Evolutionary conservation across 306 rosid species (phyloP), one percentile per base, ranked within the genome.

Genomic region (Canavalia gladiata): DNA sequence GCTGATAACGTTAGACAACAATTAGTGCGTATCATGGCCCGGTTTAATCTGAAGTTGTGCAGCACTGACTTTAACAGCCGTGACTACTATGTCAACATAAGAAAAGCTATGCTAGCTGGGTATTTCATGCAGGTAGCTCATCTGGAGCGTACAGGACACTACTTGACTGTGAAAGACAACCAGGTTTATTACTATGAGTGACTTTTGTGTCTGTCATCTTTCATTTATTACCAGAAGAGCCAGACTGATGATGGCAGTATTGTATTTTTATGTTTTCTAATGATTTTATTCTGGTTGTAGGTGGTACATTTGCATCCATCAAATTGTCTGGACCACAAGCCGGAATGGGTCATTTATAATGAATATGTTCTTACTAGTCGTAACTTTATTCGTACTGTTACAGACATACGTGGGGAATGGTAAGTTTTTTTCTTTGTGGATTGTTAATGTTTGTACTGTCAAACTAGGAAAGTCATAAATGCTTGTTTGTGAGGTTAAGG

Each of bases 51-150:
- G 85, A 90, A 87, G 90, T 47, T 88, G 51, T 90, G 97, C 92
- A 94, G 98, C 81, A 92, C 98, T 7, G 96, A 94, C 67, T 94
- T 94, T 63, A 94, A 87, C 86, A 90, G 93, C 79, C 95, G 96
- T n/a, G 98, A 94, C 76, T 94, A 94, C 88, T 92, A 94, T 80
- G 67, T 92, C 88, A 94, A 89, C 89, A 92, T 94, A 62, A 87
- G 98, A 60, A 94, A 94, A 86, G 98, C 98, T 43, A 94, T 94
- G 98, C 89, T 94, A 9, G 93, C 98, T 31, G 98, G 98, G 46
- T 94, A 92, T 72, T 94, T 94, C 90, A 94, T 94, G 98, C 98
- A 94, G 89, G 98, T 92, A 29, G 98, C 98, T 68, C 97, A 94
- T 75, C 62, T 94, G 89, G 98, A 92, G 79, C 90, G 93, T 54